These are phyloP conservation scores for Aspergillus indologenus DNA, from an alignment of 495 filamentous ascomycete genomes.

Conservation along the genomic window DNA sequence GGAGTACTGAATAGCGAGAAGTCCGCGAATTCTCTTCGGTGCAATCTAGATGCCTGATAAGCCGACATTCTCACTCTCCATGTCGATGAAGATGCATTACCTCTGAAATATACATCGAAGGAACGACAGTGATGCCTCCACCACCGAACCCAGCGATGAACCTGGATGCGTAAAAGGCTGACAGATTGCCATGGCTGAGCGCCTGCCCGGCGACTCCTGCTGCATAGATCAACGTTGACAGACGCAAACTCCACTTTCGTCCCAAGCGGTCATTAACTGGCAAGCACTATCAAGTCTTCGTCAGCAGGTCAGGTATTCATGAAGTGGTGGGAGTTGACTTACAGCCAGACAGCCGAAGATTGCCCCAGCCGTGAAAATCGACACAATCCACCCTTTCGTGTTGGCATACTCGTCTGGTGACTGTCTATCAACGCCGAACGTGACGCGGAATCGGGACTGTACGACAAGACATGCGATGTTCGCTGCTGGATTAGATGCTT, in stretches of 20 bases:
- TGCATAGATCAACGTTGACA: conserved; percentile 52
- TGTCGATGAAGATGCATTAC: conserved; percentile 1
- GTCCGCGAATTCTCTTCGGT: conserved; percentile 62
- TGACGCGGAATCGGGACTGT: conserved; percentile 21
- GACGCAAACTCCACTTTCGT: conserved; percentile 40
- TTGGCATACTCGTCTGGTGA: conserved; percentile 45
- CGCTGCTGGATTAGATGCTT: conserved; percentile 6
- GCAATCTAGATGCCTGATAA: conserved; percentile 44
- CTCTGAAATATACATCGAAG: conserved; percentile 49
- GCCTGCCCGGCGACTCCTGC: conserved; percentile 57
- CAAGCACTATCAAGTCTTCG: conserved; percentile 11
- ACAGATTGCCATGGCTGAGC: conserved; percentile 41
- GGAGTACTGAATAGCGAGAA: conserved; percentile 62
- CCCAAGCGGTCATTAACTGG: conserved; percentile 22
- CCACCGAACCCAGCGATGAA: conserved; percentile 62
- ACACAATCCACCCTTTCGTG: conserved; percentile 56
- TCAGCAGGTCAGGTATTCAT: background rate
- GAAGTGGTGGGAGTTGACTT: background rate
- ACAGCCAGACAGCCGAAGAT: conserved; percentile 27
- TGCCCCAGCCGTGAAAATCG: conserved; percentile 58
- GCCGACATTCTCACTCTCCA: background rate
- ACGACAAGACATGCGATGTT: conserved; percentile 24
- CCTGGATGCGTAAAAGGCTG: conserved; percentile 46
- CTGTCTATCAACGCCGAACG: conserved; percentile 51
- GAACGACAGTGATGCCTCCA: conserved; percentile 56